Percentiles rank a stretch among this genome's conserved stretches.
These are phyloP conservation scores for Mycosphaerelloides madeirae DNA, from an alignment of 2,329 filamentous ascomycete species.

Conservation along the genomic window DNA sequence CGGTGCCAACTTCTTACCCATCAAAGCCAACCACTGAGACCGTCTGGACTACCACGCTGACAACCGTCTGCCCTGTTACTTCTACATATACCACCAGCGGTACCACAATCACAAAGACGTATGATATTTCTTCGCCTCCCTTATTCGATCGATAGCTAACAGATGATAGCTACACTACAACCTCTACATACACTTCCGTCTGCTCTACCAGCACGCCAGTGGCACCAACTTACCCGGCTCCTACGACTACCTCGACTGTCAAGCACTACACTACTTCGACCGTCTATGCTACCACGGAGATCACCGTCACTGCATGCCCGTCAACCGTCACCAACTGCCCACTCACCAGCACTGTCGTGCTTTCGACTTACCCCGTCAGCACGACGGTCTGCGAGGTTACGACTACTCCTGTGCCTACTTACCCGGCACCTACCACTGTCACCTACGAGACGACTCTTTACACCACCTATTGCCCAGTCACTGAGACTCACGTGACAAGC, in stretches of 20 bases:
- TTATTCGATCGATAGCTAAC: neutral
- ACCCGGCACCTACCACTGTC: neutral
- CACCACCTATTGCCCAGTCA: slow-evolving; percentile 3
- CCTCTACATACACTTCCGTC: slow-evolving; percentile 1
- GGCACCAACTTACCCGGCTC: slow-evolving; percentile 1
- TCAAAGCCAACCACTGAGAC: neutral
- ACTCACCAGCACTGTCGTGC: slow-evolving; percentile 10
- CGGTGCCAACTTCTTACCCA: neutral
- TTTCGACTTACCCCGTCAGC: neutral
- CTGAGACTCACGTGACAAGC: slow-evolving; percentile 4
- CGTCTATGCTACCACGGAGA: slow-evolving; percentile 21
- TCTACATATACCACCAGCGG: slow-evolving; percentile 1
- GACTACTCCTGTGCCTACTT: neutral
- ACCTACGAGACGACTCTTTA: slow-evolving; percentile 3
- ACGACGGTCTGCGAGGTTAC: neutral
- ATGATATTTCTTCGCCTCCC: neutral
- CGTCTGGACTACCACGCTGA: neutral
- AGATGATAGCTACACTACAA: neutral
- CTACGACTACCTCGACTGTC: slow-evolving; percentile 8
- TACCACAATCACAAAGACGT: neutral
- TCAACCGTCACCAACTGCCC: slow-evolving; percentile 35
- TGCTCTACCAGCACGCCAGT: neutral
- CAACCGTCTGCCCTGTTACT: neutral
- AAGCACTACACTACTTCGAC: slow-evolving; percentile 15
- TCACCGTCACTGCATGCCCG: slow-evolving; percentile 39